Percentiles rank a stretch among this genome's conserved stretches.
Conservation (phyloP, 2,329 filamentous ascomycete species). For the Rutstroemia sydowiana region DNA sequence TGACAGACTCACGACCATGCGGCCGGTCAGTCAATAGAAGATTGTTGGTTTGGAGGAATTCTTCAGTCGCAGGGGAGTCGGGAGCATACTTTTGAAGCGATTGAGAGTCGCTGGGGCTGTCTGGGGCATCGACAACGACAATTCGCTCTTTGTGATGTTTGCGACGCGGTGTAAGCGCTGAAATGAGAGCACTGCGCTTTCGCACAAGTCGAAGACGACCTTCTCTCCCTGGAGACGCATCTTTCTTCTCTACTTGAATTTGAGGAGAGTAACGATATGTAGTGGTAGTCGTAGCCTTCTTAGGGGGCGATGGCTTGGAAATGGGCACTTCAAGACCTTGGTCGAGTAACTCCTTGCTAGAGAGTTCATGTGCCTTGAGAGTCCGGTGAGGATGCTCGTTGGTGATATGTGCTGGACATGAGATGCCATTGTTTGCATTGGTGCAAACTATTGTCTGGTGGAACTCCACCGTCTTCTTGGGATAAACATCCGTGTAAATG, state of each 20-base stretch:
- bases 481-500: constrained; percentile 40
- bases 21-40: constrained; percentile 26
- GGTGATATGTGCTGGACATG: constrained; percentile 37
- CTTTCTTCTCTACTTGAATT: constrained; percentile 29
- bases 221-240: constrained; percentile 21
- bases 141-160: constrained; percentile 36
- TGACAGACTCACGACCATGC: constrained; percentile 11
- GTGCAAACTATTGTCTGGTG: constrained; percentile 33
- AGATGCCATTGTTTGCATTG: constrained; percentile 33
- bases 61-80: constrained; percentile 31
- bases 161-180: constrained; percentile 17
- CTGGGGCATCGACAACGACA: constrained; percentile 39
- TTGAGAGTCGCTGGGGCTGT: constrained; percentile 35
- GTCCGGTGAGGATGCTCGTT: constrained; percentile 37
- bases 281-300: constrained; percentile 25
- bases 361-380: constrained; percentile 30
- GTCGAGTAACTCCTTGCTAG: constrained; percentile 17
- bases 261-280: constrained; percentile 13
- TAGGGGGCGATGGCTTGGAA: constrained; percentile 29
- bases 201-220: constrained; percentile 32
- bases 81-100: constrained; percentile 38
- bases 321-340: constrained; percentile 14
- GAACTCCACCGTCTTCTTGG: constrained; percentile 34
- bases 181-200: constrained; percentile 21
- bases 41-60: constrained; percentile 18